phyloP scores from a whole-genome alignment of 805 yeast species.

The Pichia phayaonensis region DNA sequence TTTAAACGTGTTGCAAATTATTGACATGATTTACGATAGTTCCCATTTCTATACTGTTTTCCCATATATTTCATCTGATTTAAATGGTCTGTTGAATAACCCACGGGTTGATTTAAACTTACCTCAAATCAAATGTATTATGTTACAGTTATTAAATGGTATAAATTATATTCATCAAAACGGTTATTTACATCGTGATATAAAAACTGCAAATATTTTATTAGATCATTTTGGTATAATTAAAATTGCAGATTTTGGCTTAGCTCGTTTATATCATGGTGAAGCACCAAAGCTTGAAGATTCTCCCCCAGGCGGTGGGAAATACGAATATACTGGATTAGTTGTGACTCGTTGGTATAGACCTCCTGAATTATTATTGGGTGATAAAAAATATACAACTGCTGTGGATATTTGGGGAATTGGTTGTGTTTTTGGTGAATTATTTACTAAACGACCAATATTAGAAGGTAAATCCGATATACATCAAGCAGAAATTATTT shows the following conservation, averaged over 20 bases:
- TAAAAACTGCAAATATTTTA: constrained; percentile 92
- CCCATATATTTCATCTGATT: constrained; percentile 88
- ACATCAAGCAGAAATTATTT: constrained; percentile 80
- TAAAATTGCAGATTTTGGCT: constrained; percentile 92
- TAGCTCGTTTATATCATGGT: constrained; percentile 60
- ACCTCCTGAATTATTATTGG: constrained; percentile 87
- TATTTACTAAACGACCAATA: constrained; percentile 75
- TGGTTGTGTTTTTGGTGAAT: constrained; percentile 92
- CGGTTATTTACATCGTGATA: constrained; percentile 74
- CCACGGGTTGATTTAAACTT: constrained; percentile 53
- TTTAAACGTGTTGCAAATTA: constrained; percentile 62
- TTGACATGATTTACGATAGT: constrained; percentile 67
- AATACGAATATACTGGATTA: constrained; percentile 44
- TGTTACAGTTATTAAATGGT: constrained; percentile 73
- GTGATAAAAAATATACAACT: constrained; percentile 80
- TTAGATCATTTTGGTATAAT: constrained; percentile 69
- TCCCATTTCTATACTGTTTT: constrained; percentile 73
- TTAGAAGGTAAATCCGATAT: constrained; percentile 78
- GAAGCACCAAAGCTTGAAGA: constrained; percentile 18
- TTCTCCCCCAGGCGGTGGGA: constrained; percentile 46
- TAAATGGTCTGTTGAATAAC: constrained; percentile 83
- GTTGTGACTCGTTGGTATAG: constrained; percentile 98
- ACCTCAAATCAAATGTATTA: constrained; percentile 73
- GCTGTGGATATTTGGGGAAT: constrained; percentile 98
- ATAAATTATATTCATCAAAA: constrained; percentile 68